Evolutionary conservation across 345 rosid species (phyloP).

Genomic region (Rhodomyrtus tomentosa): DNA sequence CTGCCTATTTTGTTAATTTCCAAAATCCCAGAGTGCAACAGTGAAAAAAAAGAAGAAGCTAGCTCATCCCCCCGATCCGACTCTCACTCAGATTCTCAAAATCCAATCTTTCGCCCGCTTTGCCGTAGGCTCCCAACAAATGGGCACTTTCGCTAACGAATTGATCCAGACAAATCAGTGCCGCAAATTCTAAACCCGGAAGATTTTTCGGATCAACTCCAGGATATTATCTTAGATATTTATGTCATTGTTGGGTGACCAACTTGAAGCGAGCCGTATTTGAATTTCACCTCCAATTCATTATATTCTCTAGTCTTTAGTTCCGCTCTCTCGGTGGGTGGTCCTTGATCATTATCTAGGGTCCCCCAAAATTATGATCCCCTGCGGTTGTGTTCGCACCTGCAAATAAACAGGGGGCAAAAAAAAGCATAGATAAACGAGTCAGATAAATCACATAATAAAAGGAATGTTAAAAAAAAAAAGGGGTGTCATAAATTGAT

Average conservation of each 20-base stretch:
- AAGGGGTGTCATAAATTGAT: background rate
- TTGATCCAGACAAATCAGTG: background rate
- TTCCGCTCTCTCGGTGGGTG: background rate
- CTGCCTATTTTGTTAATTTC: no score
- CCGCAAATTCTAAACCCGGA: background rate
- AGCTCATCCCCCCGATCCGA: background rate
- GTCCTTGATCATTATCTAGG: background rate
- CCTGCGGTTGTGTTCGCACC: background rate
- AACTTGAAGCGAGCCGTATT: background rate
- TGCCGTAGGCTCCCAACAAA: no score
- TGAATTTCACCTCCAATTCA: background rate
- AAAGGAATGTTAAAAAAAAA: no score
- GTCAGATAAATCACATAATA: background rate
- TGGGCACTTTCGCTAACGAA: no score
- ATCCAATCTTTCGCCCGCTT: background rate
- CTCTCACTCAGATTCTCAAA: background rate
- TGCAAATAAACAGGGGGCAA: background rate
- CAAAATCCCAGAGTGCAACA: background rate
- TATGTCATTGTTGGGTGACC: background rate
- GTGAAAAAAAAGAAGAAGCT: rapidly evolving
- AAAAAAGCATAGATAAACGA: background rate
- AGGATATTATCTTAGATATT: background rate
- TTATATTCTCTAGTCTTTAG: background rate
- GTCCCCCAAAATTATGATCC: background rate
- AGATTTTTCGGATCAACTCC: rapidly evolving